Evolutionary conservation across 352 stramenopile genomes (phyloP).

Genomic region (Pythium aristosporum): DNA sequence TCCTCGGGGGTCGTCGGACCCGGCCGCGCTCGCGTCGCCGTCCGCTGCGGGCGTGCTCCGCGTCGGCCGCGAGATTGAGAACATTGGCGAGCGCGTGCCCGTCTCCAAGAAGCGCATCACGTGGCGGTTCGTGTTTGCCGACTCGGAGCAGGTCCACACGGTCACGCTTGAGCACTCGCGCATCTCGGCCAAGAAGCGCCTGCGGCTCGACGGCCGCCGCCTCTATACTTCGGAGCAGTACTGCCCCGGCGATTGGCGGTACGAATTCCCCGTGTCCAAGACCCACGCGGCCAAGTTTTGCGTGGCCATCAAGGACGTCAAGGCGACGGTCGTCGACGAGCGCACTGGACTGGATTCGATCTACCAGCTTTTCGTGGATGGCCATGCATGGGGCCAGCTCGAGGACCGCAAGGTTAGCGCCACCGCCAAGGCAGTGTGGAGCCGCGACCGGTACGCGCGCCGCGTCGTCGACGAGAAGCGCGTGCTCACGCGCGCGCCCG

Average conservation of each 20-base stretch:
- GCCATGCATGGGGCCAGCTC: slow-evolving; percentile 64
- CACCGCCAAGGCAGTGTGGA: slow-evolving; percentile 56
- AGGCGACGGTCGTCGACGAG: slow-evolving; percentile 68
- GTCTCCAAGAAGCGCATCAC: slow-evolving; percentile 86
- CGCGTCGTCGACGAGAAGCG: slow-evolving; percentile 57
- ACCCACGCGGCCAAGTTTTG: slow-evolving; percentile 40
- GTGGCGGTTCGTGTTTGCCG: slow-evolving; percentile 80
- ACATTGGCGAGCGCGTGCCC: slow-evolving; percentile 76
- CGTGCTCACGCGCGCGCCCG: slow-evolving; percentile 28
- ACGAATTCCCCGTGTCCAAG: slow-evolving; percentile 67
- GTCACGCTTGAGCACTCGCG: slow-evolving; percentile 84
- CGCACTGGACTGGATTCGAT: slow-evolving; percentile 53
- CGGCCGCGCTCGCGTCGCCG: not conserved
- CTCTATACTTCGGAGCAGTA: slow-evolving; percentile 75
- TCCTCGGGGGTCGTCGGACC: not conserved
- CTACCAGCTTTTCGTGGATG: slow-evolving; percentile 72
- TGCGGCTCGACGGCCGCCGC: slow-evolving; percentile 76
- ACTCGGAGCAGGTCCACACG: slow-evolving; percentile 78
- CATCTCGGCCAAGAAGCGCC: slow-evolving; percentile 79
- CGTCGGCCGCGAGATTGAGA: slow-evolving; percentile 74
- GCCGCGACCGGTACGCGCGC: slow-evolving; percentile 74
- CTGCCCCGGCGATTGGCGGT: slow-evolving; percentile 64
- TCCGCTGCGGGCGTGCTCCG: slow-evolving; percentile 30
- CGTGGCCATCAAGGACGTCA: slow-evolving; percentile 75
- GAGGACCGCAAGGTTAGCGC: slow-evolving; percentile 44